phyloP scores from a whole-genome alignment of 768 basidiomycete species.

The Suillus subluteus region DNA sequence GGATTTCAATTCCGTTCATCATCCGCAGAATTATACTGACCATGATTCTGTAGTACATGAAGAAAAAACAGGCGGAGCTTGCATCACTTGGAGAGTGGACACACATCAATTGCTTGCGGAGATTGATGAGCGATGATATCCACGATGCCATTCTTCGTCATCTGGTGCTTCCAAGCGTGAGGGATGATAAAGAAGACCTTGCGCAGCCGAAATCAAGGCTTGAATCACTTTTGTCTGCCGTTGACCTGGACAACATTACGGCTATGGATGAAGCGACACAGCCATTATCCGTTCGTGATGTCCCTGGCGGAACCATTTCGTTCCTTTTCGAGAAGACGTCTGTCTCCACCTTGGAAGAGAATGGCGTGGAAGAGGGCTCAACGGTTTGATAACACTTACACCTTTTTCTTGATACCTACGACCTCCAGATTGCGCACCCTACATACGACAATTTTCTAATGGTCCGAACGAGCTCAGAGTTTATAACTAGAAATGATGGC shows the following conservation, averaged over 20 bases:
- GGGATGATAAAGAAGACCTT: conserved; percentile 18
- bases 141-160: conserved; percentile 68
- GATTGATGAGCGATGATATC: conserved; percentile 49
- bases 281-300: conserved; percentile 45
- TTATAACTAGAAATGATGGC: neutral
- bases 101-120: conserved; percentile 74
- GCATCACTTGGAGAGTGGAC: conserved; percentile 82
- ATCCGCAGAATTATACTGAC: conserved; percentile 6
- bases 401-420: conserved; percentile 2
- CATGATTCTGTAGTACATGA: conserved; percentile 50
- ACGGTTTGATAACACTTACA: neutral
- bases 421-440: neutral
- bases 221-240: conserved; percentile 41
- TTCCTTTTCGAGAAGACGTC: conserved; percentile 74
- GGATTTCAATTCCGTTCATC: conserved; percentile 18
- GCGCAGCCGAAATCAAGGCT: conserved; percentile 29
- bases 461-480: neutral
- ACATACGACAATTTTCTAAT: neutral
- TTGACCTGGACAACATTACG: conserved; percentile 51
- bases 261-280: conserved; percentile 38
- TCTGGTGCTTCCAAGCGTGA: conserved; percentile 35
- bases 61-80: conserved; percentile 69
- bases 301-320: conserved; percentile 71
- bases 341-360: conserved; percentile 20
- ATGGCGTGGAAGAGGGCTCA: conserved; percentile 8